Evolutionary conservation across 129 eudicot species (phyloP), one percentile per base, ranked within the genome.

Genomic region (Heracleum sosnowskyi): DNA sequence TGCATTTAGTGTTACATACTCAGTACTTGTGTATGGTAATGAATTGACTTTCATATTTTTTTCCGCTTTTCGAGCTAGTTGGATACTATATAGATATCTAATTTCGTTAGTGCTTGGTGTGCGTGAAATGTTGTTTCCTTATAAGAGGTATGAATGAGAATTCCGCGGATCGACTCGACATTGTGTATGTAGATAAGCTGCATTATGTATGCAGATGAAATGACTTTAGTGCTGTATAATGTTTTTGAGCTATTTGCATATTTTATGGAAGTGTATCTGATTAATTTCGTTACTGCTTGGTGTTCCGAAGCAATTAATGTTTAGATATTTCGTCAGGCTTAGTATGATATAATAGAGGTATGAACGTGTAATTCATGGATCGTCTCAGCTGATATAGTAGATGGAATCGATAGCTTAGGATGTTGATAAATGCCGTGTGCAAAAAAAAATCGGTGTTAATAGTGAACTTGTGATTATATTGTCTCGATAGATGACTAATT

Each of bases 401-500:
- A 57, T 57, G 66, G 66, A n/a, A 57, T 57, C 3, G 28, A 57
- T 22, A n/a, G 33, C 33, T 57, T 22, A 53, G 64, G 29, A 62
- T 57, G 82, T 69, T 31, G 53, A 51, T 77, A 47, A 78, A 69
- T 77, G 47, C 17, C 15, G 42, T 44, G 2, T 44, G 40, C 15
- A 15, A 22, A 69, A 69, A 69, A 69, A 28, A 33, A 41, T 62
- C 34, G 71, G 6, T 71, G 33, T 11, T 0, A 12, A 11, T 10
- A 22, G 51, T 22, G 3, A 22, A 36, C 44, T 39, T 24, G 31
- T 24, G 51, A 72, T 72, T 37, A 7, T n/a, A 26, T 72, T 82
- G 76, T 83, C 79, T 82, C 86, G 79, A 78, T 37, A 76, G 87
- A 82, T 80, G 78, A 84, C 94, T 91, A 87, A 91, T 86, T 79